A percentile compares a stretch with the other conserved stretches of the same genome.
Conservation (phyloP, 1,284 basidiomycete genomes). For the Marasmius oreades region DNA sequence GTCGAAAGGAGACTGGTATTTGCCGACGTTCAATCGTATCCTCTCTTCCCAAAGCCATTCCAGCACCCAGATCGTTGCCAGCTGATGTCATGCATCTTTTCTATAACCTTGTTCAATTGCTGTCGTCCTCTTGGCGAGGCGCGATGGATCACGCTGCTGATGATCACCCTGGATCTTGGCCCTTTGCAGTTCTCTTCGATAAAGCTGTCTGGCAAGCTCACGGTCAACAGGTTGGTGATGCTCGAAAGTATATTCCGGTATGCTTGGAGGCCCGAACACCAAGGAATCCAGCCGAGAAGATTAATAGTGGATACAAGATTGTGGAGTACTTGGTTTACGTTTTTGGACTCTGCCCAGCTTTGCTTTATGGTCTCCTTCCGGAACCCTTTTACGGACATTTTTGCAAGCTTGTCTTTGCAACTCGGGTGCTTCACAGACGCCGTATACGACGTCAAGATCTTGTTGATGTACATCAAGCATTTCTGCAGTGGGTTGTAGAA, state of each 20-base stretch:
- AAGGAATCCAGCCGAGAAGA: too few relatives aligned
- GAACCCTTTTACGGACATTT: constrained; percentile 20
- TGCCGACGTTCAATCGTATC: background rate
- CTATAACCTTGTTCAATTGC: constrained; percentile 25
- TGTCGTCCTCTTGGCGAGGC: background rate
- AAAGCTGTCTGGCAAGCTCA: too few relatives aligned
- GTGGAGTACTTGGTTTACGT: background rate
- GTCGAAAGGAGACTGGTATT: background rate
- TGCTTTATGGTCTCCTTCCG: constrained; percentile 27
- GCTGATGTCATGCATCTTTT: constrained; percentile 27
- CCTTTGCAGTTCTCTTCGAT: too few relatives aligned
- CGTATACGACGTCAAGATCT: constrained; percentile 16
- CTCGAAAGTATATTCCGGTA: too few relatives aligned
- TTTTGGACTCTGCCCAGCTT: constrained; percentile 17
- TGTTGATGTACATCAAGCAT: constrained; percentile 8
- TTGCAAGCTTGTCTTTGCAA: constrained; percentile 22
- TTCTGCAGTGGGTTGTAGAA: constrained; percentile 21
- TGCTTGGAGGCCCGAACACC: too few relatives aligned
- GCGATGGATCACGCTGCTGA: too few relatives aligned
- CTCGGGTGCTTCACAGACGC: constrained; percentile 21
- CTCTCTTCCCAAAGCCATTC: background rate
- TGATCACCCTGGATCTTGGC: too few relatives aligned
- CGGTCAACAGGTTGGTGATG: too few relatives aligned
- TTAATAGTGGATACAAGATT: background rate
- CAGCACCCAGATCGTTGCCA: constrained; percentile 10